Evolutionary conservation across 257 asterid genomes (phyloP).

Genomic region (Solanum tacnaense): DNA sequence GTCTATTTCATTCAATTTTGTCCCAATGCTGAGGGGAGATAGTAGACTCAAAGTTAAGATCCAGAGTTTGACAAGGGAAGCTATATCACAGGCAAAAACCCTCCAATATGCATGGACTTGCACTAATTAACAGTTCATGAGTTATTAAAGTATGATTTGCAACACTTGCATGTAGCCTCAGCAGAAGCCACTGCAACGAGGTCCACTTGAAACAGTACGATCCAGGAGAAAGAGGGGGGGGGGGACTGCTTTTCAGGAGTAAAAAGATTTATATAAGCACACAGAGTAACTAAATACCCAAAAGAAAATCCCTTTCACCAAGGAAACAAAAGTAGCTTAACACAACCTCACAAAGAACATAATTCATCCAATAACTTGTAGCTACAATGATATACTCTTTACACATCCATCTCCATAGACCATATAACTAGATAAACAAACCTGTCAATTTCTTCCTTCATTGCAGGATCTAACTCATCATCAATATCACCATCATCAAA

Average conservation of each 20-base stretch:
- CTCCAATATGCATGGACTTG: neutral
- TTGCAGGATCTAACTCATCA: conserved; percentile 81
- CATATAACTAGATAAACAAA: conserved; percentile 2
- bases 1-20: neutral
- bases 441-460: conserved; percentile 91
- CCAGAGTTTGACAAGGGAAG: neutral
- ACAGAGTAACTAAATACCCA: neutral
- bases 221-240: neutral
- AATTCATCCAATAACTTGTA: neutral
- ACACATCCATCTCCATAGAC: neutral
- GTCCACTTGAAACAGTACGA: neutral
- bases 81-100: neutral
- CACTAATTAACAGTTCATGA: neutral
- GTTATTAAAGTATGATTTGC: neutral
- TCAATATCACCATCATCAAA: conserved; percentile 73
- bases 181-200: neutral
- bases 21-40: neutral
- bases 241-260: neutral
- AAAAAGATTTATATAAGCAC: neutral
- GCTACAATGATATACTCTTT: neutral
- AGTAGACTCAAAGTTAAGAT: neutral
- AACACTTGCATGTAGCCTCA: neutral
- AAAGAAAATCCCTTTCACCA: neutral
- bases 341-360: neutral
- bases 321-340: neutral